Base-by-base conservation (phyloP, 176 grass and related monocot species). In the Triticum dicoccoides region DNA sequence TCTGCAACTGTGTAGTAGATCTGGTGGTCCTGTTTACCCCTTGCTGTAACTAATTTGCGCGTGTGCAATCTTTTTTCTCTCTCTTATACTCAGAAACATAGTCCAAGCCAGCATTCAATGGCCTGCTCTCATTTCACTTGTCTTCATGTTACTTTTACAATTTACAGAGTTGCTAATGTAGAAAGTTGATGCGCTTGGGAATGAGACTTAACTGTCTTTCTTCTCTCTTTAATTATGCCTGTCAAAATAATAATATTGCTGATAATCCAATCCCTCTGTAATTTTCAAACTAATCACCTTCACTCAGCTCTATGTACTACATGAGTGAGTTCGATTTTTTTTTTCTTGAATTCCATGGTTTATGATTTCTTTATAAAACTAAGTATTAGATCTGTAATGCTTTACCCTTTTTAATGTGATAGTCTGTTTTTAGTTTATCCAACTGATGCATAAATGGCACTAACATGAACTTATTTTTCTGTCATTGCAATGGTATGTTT, bases 1-100 rank as follows among this genome's bases (percentile, higher is more conserved):
- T 88, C 78, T 73, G 78, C 72, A 85, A 85, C 88, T 71, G 59
- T 88, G 58, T 73, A 78, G 77, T 87, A 93, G 85, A 93, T 93
- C 88, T 90, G 69, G 78, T 83, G 76, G 61, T 69, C 44, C 67
- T 52, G 49, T 85, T 85, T 82, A 69, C 69, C 47, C 76, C 65
- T 59, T 82, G 15, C 73, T 52, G 73, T 76, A 51, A 75, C 6
- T 29, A 75, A 76, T 52, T 45, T 78, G 41, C 14, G 4, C 82
- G 37, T 82, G 51, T 65, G 62, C 24, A 76, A 65, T 59, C 20
- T 65, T 33, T 75, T 49, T 9, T 49, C 9, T 17, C 15, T n/a
- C 14, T 76, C 39, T 41, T 30, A 10, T 24, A 51, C 44, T 49
- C 42, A 29, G 42, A 75, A 75, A 75, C 47, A 51, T 51, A 30